phyloP scores from a whole-genome alignment of 1,284 basidiomycete species.

The Sporisorium reilianum region DNA sequence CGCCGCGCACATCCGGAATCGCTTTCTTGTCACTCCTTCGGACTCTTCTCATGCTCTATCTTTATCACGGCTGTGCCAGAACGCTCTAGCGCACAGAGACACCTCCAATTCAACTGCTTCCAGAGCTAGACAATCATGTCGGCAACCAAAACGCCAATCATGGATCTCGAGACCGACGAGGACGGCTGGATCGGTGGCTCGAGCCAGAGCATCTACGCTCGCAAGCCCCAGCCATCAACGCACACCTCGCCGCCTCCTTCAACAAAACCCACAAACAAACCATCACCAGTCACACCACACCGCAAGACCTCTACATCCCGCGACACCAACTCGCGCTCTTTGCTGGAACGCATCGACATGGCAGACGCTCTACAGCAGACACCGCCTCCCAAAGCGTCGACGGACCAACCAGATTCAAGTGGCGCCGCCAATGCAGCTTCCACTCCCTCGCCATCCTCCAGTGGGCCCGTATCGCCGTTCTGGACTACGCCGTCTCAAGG shows the following conservation, averaged over 20 bases:
- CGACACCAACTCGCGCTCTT: constrained; percentile 11
- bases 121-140: constrained; percentile 9
- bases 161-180: constrained; percentile 40
- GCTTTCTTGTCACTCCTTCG: background rate
- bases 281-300: constrained; percentile 24
- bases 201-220: constrained; percentile 55
- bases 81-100: background rate
- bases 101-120: constrained; percentile 24
- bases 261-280: constrained; percentile 13
- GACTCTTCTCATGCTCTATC: constrained; percentile 16
- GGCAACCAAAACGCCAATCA: constrained; percentile 24
- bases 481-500: constrained; percentile 36
- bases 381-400: constrained; percentile 26
- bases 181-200: constrained; percentile 54
- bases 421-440: background rate
- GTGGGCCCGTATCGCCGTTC: constrained; percentile 26
- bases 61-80: background rate
- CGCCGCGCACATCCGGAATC: background rate
- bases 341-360: constrained; percentile 49
- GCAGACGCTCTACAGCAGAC: constrained; percentile 25
- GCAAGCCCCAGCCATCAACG: constrained; percentile 11
- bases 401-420: background rate
- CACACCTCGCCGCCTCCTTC: constrained; percentile 34
- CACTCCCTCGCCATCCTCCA: constrained; percentile 22
- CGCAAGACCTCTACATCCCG: constrained; percentile 6